Conservation (phyloP, 2,329 filamentous ascomycete species). For the Pseudogymnoascus sp. region DNA sequence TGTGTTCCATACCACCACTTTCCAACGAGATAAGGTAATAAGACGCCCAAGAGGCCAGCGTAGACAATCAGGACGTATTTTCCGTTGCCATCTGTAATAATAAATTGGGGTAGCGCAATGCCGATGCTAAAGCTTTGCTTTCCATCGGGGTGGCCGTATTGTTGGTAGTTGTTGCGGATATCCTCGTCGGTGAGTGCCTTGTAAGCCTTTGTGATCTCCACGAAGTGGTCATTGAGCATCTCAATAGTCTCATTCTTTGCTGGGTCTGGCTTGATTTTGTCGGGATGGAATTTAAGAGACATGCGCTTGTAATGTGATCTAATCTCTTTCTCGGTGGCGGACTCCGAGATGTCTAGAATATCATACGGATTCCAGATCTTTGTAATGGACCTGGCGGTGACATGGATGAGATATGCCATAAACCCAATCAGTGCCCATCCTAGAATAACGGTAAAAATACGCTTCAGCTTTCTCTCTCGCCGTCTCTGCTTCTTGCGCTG, state of each 20-base stretch:
- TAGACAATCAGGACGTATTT: conserved; percentile 94
- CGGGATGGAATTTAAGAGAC: conserved; percentile 80
- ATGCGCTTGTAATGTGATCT: conserved; percentile 84
- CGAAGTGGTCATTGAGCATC: conserved; percentile 76
- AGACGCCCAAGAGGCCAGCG: conserved; percentile 75
- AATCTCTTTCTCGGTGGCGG: conserved; percentile 79
- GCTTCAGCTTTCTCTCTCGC: conserved; percentile 81
- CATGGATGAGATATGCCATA: conserved; percentile 85
- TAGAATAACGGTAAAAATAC: conserved; percentile 62
- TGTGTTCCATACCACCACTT: conserved; percentile 99
- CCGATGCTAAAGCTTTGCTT: conserved; percentile 98
- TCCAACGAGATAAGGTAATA: conserved; percentile 87
- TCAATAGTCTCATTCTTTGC: conserved; percentile 86
- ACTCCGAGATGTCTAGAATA: conserved; percentile 81
- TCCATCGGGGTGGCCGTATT: conserved; percentile 93
- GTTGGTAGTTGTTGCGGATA: conserved; percentile 90
- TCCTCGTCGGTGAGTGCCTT: conserved; percentile 97
- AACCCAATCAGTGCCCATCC: conserved; percentile 80
- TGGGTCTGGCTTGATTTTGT: conserved; percentile 79
- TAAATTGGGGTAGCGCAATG: conserved; percentile 87
- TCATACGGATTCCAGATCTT: conserved; percentile 97
- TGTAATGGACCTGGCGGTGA: conserved; percentile 60
- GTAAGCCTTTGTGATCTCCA: conserved; percentile 95
- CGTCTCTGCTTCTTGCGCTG: conserved; percentile 82
- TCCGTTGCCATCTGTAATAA: conserved; percentile 86